Conservation (phyloP, 495 filamentous ascomycete species). For the Neurospora sublineolata region DNA sequence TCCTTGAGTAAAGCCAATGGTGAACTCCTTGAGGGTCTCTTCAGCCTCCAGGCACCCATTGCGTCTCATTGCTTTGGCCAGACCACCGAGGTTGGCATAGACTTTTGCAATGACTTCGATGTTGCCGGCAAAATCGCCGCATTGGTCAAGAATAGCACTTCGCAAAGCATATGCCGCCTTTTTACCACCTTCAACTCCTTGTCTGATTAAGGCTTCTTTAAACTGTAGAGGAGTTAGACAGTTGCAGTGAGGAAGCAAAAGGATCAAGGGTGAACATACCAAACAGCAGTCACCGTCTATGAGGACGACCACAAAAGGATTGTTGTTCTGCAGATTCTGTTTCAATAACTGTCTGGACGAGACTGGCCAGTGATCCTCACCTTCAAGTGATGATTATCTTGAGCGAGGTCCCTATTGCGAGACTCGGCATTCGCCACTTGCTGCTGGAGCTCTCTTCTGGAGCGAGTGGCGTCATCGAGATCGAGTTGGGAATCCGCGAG, state of each 20-base stretch:
- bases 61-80: slow-evolving; percentile 48
- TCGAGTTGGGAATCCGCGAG: slow-evolving; percentile 31
- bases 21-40: slow-evolving; percentile 52
- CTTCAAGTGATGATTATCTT: slow-evolving; percentile 26
- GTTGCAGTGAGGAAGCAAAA: background rate
- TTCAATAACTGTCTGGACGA: slow-evolving; percentile 10
- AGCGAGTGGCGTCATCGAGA: slow-evolving; percentile 27
- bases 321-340: slow-evolving; percentile 45
- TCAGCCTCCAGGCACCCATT: slow-evolving; percentile 45
- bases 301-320: slow-evolving; percentile 64
- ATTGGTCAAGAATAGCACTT: slow-evolving; percentile 38
- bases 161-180: slow-evolving; percentile 55
- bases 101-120: slow-evolving; percentile 55
- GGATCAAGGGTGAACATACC: slow-evolving; percentile 25
- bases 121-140: slow-evolving; percentile 32
- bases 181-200: slow-evolving; percentile 59
- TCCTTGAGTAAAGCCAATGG: slow-evolving; percentile 63
- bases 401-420: slow-evolving; percentile 1
- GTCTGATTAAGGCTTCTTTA: slow-evolving; percentile 48
- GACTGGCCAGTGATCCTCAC: slow-evolving; percentile 14
- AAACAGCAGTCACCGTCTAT: slow-evolving; percentile 72
- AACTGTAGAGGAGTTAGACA: slow-evolving; percentile 35
- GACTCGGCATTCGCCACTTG: slow-evolving; percentile 14
- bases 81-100: slow-evolving; percentile 55
- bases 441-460: slow-evolving; percentile 33